Evolutionary conservation across 2,329 filamentous ascomycete species (phyloP).

Genomic region (Ciborinia camelliae): DNA sequence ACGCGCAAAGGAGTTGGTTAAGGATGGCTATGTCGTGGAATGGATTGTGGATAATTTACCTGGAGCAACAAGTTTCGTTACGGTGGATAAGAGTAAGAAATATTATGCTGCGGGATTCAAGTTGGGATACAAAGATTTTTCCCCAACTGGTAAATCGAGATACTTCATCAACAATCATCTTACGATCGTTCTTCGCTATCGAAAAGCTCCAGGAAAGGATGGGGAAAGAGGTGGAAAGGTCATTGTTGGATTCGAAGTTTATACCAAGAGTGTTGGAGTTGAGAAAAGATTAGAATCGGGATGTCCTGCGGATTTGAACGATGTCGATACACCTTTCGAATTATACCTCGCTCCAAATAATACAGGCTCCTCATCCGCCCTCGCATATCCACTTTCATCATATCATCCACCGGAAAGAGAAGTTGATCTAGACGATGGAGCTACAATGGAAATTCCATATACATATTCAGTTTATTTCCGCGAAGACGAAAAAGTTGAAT

Average conservation of each 20-base stretch:
- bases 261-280: constrained; percentile 75
- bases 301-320: constrained; percentile 64
- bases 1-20: constrained; percentile 68
- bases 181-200: constrained; percentile 77
- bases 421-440: constrained; percentile 58
- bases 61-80: constrained; percentile 84
- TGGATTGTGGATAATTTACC: constrained; percentile 94
- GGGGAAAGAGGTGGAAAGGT: constrained; percentile 72
- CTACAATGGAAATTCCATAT: constrained; percentile 72
- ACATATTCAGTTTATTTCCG: constrained; percentile 90
- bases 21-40: constrained; percentile 79
- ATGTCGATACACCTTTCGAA: constrained; percentile 62
- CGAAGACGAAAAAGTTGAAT: constrained; percentile 75
- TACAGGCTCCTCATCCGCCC: constrained; percentile 46
- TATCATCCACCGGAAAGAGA: constrained; percentile 54
- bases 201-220: constrained; percentile 64
- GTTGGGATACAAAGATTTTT: constrained; percentile 71
- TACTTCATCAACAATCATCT: constrained; percentile 87
- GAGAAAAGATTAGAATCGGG: constrained; percentile 57
- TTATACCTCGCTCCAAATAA: constrained; percentile 63
- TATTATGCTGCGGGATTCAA: constrained; percentile 92
- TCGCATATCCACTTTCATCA: constrained; percentile 55
- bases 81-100: constrained; percentile 76
- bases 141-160: constrained; percentile 54
- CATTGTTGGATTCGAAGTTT: constrained; percentile 86